These are phyloP conservation scores for Trypanosoma mega DNA, from an alignment of 208 protist species.

Conservation along the genomic window DNA sequence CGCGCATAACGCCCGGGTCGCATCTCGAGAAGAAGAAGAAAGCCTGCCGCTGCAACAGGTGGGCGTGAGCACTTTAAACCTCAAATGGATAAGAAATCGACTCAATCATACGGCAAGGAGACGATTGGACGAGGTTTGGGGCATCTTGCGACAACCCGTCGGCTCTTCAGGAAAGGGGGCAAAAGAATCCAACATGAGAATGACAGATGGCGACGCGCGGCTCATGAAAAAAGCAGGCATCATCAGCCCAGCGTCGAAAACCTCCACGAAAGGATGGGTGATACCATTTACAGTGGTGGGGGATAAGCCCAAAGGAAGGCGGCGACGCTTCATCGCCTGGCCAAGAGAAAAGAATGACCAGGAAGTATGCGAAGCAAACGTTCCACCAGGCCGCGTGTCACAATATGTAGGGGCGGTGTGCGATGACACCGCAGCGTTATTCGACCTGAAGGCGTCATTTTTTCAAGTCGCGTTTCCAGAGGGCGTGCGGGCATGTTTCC, in stretches of 20 bases:
- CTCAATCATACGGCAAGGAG: no score
- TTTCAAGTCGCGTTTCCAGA: background rate
- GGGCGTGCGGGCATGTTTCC: slow-evolving; percentile 1
- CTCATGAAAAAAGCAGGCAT: background rate
- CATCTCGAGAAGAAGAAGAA: no score
- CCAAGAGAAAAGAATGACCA: background rate
- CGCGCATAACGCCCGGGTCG: no score
- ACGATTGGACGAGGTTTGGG: no score
- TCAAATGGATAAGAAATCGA: no score
- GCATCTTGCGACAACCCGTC: no score
- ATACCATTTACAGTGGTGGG: background rate
- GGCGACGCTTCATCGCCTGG: background rate
- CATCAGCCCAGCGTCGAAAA: background rate
- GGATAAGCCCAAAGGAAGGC: background rate
- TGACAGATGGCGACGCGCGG: background rate
- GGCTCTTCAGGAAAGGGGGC: no score
- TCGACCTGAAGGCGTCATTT: slow-evolving; percentile 16
- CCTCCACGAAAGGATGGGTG: background rate
- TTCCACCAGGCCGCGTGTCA: background rate
- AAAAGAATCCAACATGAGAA: background rate
- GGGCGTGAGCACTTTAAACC: no score
- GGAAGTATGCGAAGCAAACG: background rate
- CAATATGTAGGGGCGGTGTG: background rate
- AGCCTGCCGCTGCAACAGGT: no score
- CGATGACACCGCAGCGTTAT: slow-evolving; percentile 2